Evolutionary conservation across 2,329 filamentous ascomycete genomes (phyloP).

Genomic region (Aureobasidium vineae): DNA sequence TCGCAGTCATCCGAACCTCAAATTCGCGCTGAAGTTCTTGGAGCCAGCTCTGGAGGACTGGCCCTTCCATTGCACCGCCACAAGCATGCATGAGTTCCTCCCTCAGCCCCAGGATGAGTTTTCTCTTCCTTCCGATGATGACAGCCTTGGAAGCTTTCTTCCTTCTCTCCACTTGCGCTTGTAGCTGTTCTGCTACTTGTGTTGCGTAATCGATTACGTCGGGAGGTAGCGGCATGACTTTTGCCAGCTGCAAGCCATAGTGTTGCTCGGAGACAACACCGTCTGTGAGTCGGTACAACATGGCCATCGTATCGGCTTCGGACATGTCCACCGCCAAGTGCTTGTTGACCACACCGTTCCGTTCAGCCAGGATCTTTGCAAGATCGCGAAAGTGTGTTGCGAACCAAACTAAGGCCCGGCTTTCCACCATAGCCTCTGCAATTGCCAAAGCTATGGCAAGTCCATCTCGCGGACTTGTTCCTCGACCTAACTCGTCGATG

Average conservation of each 20-base stretch:
- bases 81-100: constrained; percentile 70
- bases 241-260: constrained; percentile 82
- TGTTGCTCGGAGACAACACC: constrained; percentile 69
- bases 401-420: constrained; percentile 79
- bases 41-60: constrained; percentile 63
- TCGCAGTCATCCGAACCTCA: constrained; percentile 64
- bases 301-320: constrained; percentile 65
- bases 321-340: constrained; percentile 69
- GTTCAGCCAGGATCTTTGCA: constrained; percentile 69
- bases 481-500: constrained; percentile 78
- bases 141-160: constrained; percentile 58
- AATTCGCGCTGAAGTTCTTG: constrained; percentile 72
- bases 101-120: constrained; percentile 68
- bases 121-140: constrained; percentile 63
- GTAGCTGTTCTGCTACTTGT: constrained; percentile 61
- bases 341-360: constrained; percentile 76
- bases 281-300: constrained; percentile 80
- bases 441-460: constrained; percentile 87
- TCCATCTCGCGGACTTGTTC: constrained; percentile 85
- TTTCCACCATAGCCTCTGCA: constrained; percentile 81
- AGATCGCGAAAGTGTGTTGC: constrained; percentile 89
- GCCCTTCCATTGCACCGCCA: constrained; percentile 63
- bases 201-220: constrained; percentile 67
- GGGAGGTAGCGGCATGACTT: constrained; percentile 68
- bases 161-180: constrained; percentile 51